These are phyloP conservation scores for Barnettozyma pratensis DNA, from an alignment of 805 yeast genomes.

Conservation along the genomic window DNA sequence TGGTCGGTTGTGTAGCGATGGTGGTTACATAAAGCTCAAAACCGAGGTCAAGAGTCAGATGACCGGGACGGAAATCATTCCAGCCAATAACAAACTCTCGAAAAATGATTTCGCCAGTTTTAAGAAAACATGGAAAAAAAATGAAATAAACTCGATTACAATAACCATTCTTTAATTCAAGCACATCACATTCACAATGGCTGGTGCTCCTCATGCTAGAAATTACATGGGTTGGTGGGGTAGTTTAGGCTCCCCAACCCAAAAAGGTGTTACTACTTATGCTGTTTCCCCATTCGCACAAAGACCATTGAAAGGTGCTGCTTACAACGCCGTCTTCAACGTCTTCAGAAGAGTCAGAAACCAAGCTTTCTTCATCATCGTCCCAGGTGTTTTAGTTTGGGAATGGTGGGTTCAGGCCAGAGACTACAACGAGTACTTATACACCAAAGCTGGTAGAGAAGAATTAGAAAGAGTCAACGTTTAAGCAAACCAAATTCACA, in stretches of 20 bases:
- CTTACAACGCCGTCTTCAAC: conserved; percentile 86
- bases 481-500: conserved; percentile 14
- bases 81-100: conserved; percentile 12
- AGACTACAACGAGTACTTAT: conserved; percentile 88
- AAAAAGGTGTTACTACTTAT: conserved; percentile 82
- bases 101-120: conserved; percentile 7
- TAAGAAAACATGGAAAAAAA: conserved; percentile 7
- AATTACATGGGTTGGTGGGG: conserved; percentile 99
- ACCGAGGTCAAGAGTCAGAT: neutral
- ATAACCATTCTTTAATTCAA: neutral
- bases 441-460: conserved; percentile 97
- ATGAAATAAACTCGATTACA: neutral
- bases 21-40: neutral
- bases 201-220: conserved; percentile 61
- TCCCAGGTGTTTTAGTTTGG: conserved; percentile 82
- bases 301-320: conserved; percentile 82
- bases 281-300: conserved; percentile 92
- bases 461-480: conserved; percentile 67
- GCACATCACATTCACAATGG: conserved; percentile 38
- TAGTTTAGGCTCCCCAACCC: conserved; percentile 77
- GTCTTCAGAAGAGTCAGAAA: conserved; percentile 88
- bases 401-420: conserved; percentile 82
- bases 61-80: neutral
- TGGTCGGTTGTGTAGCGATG: neutral
- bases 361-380: conserved; percentile 70